Conservation (phyloP, 139 green algal genomes). For the Eudorina sp. region DNA sequence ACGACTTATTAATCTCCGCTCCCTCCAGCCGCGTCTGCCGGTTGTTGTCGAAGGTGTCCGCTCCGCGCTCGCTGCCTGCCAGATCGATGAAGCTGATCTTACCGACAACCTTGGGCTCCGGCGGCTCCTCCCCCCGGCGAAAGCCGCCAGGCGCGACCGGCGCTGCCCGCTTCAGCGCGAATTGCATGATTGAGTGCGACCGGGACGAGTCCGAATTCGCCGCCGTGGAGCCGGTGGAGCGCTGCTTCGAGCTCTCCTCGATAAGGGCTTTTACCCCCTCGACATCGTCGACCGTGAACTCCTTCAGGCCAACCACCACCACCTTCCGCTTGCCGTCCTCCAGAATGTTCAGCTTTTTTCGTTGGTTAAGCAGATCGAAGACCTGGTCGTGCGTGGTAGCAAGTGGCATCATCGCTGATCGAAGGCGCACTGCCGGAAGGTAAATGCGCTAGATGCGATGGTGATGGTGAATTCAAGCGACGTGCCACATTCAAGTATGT, state of each 20-base stretch:
- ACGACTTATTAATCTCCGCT: conserved; percentile 98
- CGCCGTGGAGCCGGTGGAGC: conserved; percentile 92
- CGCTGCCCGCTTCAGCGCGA: conserved; percentile 80
- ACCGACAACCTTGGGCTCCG: conserved; percentile 71
- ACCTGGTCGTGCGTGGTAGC: too few species aligned
- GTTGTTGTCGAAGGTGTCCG: conserved; percentile 97
- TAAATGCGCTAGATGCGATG: too few species aligned
- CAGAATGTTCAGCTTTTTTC: conserved; percentile 91
- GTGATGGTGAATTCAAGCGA: too few species aligned
- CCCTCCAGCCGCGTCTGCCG: conserved; percentile 83
- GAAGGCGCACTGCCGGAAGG: too few species aligned
- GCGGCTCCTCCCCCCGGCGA: conserved; percentile 34
- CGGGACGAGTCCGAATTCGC: conserved; percentile 97
- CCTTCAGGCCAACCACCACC: conserved; percentile 86
- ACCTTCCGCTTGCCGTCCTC: conserved; percentile 94
- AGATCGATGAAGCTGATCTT: conserved; percentile 99
- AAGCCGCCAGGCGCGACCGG: background rate
- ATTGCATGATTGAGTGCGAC: conserved; percentile 96
- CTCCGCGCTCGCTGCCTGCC: conserved; percentile 96
- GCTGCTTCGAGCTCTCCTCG: conserved; percentile 77
- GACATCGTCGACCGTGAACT: conserved; percentile 71
- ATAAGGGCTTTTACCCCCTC: conserved; percentile 83
- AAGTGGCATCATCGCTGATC: too few species aligned
- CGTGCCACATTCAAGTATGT: too few species aligned
- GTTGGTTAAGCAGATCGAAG: conserved; percentile 96